Evolutionary conservation across 495 filamentous ascomycete species (phyloP).

Genomic region (Penicillium cataractarum): DNA sequence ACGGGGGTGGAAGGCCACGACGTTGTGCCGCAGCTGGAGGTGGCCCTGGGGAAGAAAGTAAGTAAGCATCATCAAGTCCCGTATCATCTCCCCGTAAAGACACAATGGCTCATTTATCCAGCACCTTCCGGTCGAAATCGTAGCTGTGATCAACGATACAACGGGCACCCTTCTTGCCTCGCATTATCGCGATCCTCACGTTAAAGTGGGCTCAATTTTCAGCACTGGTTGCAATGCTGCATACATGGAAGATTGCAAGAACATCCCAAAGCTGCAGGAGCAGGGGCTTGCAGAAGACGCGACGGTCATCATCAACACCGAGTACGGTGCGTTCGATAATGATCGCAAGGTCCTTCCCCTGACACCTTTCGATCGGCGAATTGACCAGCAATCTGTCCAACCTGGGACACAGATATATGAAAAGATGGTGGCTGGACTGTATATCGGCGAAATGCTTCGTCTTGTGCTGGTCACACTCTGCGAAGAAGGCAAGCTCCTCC

Average conservation of each 20-base stretch:
- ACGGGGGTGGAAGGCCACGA: conserved; percentile 87
- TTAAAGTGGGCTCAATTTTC: conserved; percentile 93
- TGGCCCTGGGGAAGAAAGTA: conserved; percentile 72
- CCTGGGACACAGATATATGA: conserved; percentile 53
- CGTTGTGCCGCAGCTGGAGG: conserved; percentile 86
- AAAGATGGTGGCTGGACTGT: conserved; percentile 54
- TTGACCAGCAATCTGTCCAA: conserved; percentile 44
- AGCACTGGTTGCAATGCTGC: conserved; percentile 96
- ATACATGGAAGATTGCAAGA: conserved; percentile 86
- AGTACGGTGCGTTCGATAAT: conserved; percentile 97
- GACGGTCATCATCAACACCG: conserved; percentile 94
- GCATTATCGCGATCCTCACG: conserved; percentile 78
- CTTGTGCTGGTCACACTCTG: conserved; percentile 43
- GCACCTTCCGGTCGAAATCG: conserved; percentile 82
- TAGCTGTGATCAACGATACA: conserved; percentile 92
- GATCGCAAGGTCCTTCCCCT: conserved; percentile 77
- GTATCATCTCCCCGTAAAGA: neutral
- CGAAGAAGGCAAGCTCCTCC: conserved; percentile 36
- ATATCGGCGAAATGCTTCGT: conserved; percentile 52
- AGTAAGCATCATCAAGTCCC: neutral
- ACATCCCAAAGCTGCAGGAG: conserved; percentile 82
- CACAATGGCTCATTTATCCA: conserved; percentile 30
- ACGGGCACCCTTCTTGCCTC: conserved; percentile 94
- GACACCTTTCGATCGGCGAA: conserved; percentile 37
- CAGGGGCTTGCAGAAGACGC: conserved; percentile 77